Percentiles rank a stretch among this genome's conserved stretches.
Conservation (phyloP, 805 yeast species). For the Grigorovia humatica region DNA sequence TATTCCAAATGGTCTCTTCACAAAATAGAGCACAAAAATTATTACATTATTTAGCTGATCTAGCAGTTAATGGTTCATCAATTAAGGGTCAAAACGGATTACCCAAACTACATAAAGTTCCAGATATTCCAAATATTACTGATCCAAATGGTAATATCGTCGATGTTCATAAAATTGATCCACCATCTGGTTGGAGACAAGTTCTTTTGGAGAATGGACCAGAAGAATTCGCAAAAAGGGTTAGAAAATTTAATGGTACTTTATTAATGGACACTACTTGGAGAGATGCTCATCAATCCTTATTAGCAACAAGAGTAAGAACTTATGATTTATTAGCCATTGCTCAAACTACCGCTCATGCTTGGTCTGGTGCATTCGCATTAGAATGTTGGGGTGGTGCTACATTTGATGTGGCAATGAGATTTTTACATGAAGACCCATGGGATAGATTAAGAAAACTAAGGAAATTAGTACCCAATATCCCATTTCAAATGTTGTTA, state of each 20-base stretch:
- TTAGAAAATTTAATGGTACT: constrained; percentile 75
- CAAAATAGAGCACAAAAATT: constrained; percentile 96
- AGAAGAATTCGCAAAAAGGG: constrained; percentile 78
- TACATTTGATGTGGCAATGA: constrained; percentile 96
- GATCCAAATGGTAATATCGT: constrained; percentile 51
- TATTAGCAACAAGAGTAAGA: constrained; percentile 94
- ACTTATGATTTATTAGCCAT: constrained; percentile 84
- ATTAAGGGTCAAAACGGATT: constrained; percentile 91
- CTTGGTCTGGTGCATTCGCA: constrained; percentile 82
- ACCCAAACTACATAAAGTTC: constrained; percentile 72
- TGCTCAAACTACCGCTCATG: constrained; percentile 91
- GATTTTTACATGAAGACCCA: constrained; percentile 97
- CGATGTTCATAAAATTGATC: constrained; percentile 44
- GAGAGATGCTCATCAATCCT: constrained; percentile 99
- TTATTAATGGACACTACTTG: constrained; percentile 97
- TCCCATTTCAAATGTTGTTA: constrained; percentile 97
- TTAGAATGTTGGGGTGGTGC: constrained; percentile 99
- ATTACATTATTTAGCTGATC: constrained; percentile 81
- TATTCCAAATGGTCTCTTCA: constrained; percentile 89
- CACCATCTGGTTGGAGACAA: constrained; percentile 86
- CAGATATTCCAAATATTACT: constrained; percentile 63
- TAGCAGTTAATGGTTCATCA: constrained; percentile 92
- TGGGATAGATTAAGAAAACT: constrained; percentile 91
- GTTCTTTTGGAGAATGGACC: constrained; percentile 80
- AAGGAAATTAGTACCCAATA: constrained; percentile 88